Percentiles rank a stretch among this genome's conserved stretches.
Evolutionary conservation across 352 stramenopile species (phyloP).

Genomic region (Blastocystis sp.): DNA sequence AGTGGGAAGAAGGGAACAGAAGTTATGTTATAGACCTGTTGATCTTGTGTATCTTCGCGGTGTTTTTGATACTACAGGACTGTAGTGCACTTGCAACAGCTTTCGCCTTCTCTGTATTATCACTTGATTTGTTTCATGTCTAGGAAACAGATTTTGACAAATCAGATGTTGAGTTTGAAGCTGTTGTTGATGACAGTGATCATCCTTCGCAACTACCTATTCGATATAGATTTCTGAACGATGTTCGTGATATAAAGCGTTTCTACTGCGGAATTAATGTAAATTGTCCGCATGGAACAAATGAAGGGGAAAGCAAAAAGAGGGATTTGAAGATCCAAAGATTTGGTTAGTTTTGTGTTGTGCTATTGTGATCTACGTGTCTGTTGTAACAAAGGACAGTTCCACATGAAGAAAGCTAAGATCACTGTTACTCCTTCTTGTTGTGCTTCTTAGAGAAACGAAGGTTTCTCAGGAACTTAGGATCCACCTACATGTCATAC

Average conservation of each 20-base stretch:
- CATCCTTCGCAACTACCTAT: not conserved
- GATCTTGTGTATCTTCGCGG: not conserved
- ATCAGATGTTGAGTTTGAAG: not conserved
- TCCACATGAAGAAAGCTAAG: constrained; percentile 69
- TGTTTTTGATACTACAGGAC: constrained; percentile 1
- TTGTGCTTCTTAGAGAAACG: constrained; percentile 51
- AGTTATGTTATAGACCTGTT: not conserved
- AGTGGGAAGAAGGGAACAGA: not conserved
- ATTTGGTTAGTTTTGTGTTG: not conserved
- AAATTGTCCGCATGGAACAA: not conserved
- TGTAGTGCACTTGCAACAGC: not conserved
- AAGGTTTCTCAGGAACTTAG: constrained; percentile 76
- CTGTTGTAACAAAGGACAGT: not conserved
- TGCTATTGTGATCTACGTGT: not conserved
- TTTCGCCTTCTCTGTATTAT: constrained; percentile 32
- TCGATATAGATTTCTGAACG: constrained; percentile 1
- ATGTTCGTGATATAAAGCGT: not conserved
- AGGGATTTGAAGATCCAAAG: not conserved
- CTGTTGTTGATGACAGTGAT: not conserved
- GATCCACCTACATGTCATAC: constrained; percentile 75
- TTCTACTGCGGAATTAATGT: constrained; percentile 55
- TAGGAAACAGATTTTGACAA: constrained; percentile 45
- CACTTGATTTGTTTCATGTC: not conserved
- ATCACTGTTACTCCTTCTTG: constrained; percentile 73
- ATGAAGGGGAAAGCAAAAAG: not conserved